Conservation (phyloP, 2,329 filamentous ascomycete species). For the Arthrobotrys megalospora region DNA sequence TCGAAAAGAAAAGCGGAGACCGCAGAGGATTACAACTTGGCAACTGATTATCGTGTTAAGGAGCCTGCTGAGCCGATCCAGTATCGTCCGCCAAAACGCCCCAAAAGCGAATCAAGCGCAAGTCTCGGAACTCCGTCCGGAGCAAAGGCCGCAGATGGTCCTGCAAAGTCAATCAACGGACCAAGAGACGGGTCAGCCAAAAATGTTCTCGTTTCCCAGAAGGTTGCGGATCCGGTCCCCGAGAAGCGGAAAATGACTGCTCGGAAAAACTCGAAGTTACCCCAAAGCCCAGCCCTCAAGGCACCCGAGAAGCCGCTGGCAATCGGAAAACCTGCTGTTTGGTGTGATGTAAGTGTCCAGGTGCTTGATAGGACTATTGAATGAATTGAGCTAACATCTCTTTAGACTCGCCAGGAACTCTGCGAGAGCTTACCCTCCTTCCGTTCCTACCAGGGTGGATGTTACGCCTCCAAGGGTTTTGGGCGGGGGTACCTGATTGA, state of each 20-base stretch:
- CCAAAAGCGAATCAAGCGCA: not conserved
- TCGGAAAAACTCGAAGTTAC: constrained; percentile 36
- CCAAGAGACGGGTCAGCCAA: not conserved
- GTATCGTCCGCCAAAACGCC: not conserved
- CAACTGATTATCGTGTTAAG: not conserved
- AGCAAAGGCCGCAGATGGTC: not conserved
- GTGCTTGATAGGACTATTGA: not conserved
- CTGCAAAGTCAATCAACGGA: not conserved
- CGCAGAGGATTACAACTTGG: not conserved
- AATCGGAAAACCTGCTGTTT: constrained; percentile 63
- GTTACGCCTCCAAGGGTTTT: constrained; percentile 71
- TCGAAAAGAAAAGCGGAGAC: constrained; percentile 31
- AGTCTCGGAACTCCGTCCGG: not conserved
- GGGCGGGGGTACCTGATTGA: constrained; percentile 75
- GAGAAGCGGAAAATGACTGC: constrained; percentile 24
- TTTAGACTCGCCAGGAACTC: constrained; percentile 72
- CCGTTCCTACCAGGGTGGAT: constrained; percentile 74
- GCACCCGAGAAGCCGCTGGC: constrained; percentile 60
- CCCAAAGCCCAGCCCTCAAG: not conserved
- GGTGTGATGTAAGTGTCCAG: constrained; percentile 62
- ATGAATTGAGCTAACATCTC: constrained; percentile 7
- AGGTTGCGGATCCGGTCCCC: not conserved
- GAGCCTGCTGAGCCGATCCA: not conserved
- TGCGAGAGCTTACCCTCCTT: constrained; percentile 78
- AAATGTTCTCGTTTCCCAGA: not conserved